Conservation (phyloP, 2,329 filamentous ascomycete species). For the Dactylellina drechsleri region DNA sequence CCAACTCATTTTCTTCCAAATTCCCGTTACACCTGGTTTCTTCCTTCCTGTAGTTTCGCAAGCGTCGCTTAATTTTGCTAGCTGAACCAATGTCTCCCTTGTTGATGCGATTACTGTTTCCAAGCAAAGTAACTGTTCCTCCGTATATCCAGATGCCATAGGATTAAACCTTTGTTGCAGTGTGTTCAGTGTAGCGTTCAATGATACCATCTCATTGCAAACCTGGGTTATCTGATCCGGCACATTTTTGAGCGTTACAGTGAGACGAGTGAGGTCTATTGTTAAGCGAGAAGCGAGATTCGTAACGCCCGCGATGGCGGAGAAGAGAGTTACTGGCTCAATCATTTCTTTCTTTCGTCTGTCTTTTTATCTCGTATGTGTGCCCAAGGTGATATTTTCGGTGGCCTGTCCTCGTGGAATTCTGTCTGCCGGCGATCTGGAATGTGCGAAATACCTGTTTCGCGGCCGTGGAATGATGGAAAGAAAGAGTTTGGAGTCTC, state of each 20-base stretch:
- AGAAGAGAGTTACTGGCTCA: slow-evolving; percentile 50
- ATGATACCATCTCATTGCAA: slow-evolving; percentile 54
- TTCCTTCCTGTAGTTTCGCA: slow-evolving; percentile 51
- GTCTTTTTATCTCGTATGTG: slow-evolving; percentile 24
- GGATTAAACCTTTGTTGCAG: slow-evolving; percentile 53
- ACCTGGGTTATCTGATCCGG: slow-evolving; percentile 55
- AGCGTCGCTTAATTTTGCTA: slow-evolving; percentile 49
- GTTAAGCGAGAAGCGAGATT: slow-evolving; percentile 52
- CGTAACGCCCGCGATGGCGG: slow-evolving; percentile 49
- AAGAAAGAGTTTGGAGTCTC: slow-evolving; percentile 26
- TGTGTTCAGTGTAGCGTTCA: slow-evolving; percentile 46
- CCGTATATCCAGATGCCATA: slow-evolving; percentile 42
- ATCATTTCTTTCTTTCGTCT: slow-evolving; percentile 30
- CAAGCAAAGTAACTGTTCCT: slow-evolving; percentile 47
- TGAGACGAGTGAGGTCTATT: slow-evolving; percentile 52
- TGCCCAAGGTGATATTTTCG: slow-evolving; percentile 17
- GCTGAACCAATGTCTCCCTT: slow-evolving; percentile 43
- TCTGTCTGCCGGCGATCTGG: slow-evolving; percentile 28
- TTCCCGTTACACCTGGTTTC: slow-evolving; percentile 37
- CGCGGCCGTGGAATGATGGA: slow-evolving; percentile 49
- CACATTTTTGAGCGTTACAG: slow-evolving; percentile 52
- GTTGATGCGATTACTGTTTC: slow-evolving; percentile 49
- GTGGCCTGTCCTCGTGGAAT: slow-evolving; percentile 28
- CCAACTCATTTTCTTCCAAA: slow-evolving; percentile 53
- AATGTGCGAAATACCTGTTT: slow-evolving; percentile 40